Evolutionary conservation across 2,329 filamentous ascomycete genomes (phyloP).

Genomic region (Aspergillus spinulosporus): DNA sequence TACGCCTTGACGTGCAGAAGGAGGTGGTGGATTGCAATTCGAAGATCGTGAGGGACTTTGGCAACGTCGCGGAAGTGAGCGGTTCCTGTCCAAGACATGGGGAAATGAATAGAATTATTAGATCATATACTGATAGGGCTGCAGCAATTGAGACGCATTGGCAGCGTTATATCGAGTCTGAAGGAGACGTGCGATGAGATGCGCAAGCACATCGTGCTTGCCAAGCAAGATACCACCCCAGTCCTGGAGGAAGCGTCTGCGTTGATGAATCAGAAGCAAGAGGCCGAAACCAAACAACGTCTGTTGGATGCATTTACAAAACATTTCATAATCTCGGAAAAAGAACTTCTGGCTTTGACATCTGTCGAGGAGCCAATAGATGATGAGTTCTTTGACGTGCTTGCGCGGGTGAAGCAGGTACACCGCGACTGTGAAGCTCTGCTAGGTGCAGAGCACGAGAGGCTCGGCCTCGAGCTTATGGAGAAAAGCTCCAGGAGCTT

Average conservation of each 20-base stretch:
- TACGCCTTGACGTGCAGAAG: conserved; percentile 81
- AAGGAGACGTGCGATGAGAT: conserved; percentile 80
- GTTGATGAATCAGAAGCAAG: conserved; percentile 69
- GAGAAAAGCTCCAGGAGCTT: conserved; percentile 84
- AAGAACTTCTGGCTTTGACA: conserved; percentile 74
- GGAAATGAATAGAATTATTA: neutral
- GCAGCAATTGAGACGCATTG: conserved; percentile 84
- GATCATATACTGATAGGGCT: neutral
- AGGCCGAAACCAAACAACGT: conserved; percentile 76
- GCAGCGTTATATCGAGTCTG: conserved; percentile 71
- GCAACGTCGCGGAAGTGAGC: conserved; percentile 78
- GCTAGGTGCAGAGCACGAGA: conserved; percentile 86
- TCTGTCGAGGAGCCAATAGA: conserved; percentile 79
- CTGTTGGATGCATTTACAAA: conserved; percentile 74
- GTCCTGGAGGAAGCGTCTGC: conserved; percentile 74
- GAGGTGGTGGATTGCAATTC: conserved; percentile 93
- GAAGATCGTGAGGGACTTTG: conserved; percentile 83
- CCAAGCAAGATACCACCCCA: conserved; percentile 71
- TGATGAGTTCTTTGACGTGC: conserved; percentile 75
- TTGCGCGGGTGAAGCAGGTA: conserved; percentile 81
- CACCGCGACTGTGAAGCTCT: conserved; percentile 85
- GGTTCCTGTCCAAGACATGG: neutral
- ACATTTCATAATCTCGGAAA: conserved; percentile 82
- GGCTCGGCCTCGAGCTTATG: conserved; percentile 84
- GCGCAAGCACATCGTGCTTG: conserved; percentile 72